Conservation (phyloP, 345 rosid species). For the Aegle marmelos region DNA sequence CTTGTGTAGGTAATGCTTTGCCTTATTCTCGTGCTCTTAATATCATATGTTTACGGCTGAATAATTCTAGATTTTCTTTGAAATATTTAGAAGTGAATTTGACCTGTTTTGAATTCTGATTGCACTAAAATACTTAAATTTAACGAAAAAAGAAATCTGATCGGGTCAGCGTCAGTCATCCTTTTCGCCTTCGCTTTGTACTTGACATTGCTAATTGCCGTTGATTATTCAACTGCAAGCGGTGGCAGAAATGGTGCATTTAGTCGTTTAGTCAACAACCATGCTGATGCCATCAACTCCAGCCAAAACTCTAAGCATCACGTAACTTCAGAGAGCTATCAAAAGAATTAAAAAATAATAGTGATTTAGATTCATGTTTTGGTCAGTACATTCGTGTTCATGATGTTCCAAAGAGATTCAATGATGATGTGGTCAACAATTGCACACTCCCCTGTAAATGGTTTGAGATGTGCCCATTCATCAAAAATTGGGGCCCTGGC, state of each 20-base stretch:
- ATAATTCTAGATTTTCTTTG: too few species aligned
- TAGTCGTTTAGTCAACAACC: background rate
- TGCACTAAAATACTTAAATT: too few species aligned
- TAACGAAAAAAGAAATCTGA: background rate
- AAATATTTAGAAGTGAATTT: too few species aligned
- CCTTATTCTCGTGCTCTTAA: too few species aligned
- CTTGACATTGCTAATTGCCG: conserved; percentile 16
- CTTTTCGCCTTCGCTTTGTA: conserved; percentile 24
- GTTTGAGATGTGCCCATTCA: conserved; percentile 46
- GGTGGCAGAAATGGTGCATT: background rate
- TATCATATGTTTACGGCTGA: too few species aligned
- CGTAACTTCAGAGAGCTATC: too few species aligned
- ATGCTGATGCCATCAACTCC: too few species aligned
- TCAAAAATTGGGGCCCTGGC: conserved; percentile 46
- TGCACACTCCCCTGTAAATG: conserved; percentile 39
- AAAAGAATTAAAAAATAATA: background rate
- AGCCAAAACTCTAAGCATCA: too few species aligned
- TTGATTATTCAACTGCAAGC: conserved; percentile 20
- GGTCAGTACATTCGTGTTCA: conserved; percentile 49
- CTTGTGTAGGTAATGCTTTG: too few species aligned
- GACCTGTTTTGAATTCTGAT: too few species aligned
- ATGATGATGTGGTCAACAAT: conserved; percentile 33
- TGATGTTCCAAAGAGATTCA: conserved; percentile 46
- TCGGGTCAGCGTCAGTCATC: conserved; percentile 25
- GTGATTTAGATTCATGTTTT: conserved; percentile 24